Percentiles rank a stretch among this genome's conserved stretches.
phyloP scores from a whole-genome alignment of 352 stramenopile species.

The Phytopythium litorale region DNA sequence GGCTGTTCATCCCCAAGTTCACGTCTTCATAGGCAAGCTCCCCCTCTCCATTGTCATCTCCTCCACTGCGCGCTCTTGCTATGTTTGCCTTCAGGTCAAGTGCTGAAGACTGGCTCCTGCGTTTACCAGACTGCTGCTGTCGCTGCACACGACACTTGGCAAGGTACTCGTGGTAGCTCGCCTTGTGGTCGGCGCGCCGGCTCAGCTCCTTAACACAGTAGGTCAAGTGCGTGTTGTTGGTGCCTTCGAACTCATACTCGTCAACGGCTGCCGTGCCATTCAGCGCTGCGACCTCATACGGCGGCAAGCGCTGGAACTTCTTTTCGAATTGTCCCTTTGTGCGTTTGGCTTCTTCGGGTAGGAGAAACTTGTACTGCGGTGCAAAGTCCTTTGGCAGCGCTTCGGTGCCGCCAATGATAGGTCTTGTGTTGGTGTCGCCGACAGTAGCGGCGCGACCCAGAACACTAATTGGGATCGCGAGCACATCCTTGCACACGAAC shows the following conservation, averaged over 20 bases:
- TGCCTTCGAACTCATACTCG: constrained; percentile 80
- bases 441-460: constrained; percentile 56
- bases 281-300: constrained; percentile 54
- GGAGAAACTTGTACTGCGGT: constrained; percentile 89
- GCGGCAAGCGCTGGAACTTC: constrained; percentile 54
- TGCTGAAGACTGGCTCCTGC: constrained; percentile 19
- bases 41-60: constrained; percentile 11
- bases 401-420: constrained; percentile 51
- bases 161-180: constrained; percentile 70
- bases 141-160: constrained; percentile 32
- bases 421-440: constrained; percentile 24
- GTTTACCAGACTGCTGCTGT: constrained; percentile 25
- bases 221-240: constrained; percentile 81
- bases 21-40: constrained; percentile 21
- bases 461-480: constrained; percentile 57
- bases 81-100: constrained; percentile 46
- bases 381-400: constrained; percentile 84
- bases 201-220: constrained; percentile 85
- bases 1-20: constrained; percentile 46
- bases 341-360: constrained; percentile 61
- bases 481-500: constrained; percentile 39
- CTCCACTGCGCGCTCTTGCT: constrained; percentile 34
- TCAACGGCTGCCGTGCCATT: constrained; percentile 72
- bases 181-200: constrained; percentile 56
- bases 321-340: constrained; percentile 48